phyloP scores from a whole-genome alignment of 169 alveolate species.

The Miamiensis avidus region DNA sequence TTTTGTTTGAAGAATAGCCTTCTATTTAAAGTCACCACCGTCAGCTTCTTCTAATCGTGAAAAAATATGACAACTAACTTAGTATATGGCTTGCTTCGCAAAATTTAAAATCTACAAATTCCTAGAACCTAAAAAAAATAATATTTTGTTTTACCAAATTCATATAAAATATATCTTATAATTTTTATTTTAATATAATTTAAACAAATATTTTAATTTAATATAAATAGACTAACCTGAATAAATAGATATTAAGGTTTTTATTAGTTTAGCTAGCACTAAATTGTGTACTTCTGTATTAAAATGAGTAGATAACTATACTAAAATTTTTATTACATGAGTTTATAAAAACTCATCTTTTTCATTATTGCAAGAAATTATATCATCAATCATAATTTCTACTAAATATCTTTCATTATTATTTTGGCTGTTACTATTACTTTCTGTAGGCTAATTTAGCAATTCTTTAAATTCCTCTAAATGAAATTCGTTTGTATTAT shows the following conservation, averaged over 20 bases:
- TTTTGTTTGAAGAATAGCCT: too few species aligned
- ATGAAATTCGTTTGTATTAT: conserved; percentile 15
- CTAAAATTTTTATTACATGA: neutral
- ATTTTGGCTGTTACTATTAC: neutral
- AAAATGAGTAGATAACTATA: neutral
- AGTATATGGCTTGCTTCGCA: neutral
- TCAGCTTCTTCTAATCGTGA: too few species aligned
- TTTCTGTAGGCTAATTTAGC: neutral
- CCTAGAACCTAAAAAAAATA: neutral
- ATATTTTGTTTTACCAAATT: too few species aligned
- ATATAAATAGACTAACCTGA: neutral
- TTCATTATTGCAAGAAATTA: neutral
- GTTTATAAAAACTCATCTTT: neutral
- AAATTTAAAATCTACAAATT: neutral
- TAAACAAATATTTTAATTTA: too few species aligned
- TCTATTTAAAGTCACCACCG: too few species aligned
- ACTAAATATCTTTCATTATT: neutral
- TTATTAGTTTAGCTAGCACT: neutral
- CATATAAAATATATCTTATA: too few species aligned
- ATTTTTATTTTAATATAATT: too few species aligned
- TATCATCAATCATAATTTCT: neutral
- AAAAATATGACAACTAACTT: neutral
- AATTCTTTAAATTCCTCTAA: conserved; percentile 27
- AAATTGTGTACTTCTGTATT: neutral
- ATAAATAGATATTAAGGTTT: too few species aligned